Evolutionary conservation across 176 grass and related monocot species (phyloP), one percentile per base, ranked within the genome.

Genomic region (Carex cristatella): DNA sequence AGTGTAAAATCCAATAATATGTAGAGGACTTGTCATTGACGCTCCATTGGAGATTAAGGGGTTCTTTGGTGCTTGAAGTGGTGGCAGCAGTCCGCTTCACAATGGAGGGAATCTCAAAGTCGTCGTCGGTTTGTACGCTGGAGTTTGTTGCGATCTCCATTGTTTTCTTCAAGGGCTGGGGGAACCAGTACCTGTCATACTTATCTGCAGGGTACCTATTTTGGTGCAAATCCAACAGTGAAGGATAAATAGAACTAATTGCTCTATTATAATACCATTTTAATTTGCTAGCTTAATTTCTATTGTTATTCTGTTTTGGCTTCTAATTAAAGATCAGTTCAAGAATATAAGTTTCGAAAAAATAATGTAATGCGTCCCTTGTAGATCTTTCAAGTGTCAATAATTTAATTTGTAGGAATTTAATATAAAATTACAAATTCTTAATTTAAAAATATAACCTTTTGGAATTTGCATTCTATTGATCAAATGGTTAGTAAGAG

Each of bases 131-230:
- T 7, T 65, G 3, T 28, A 70, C 51, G n/a, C 19, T 77, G 3
- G 65, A 64, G 72, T 18, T 4, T 19, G 76, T 65, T 61, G 11
- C 53, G 16, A 48, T 82, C 16, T 72, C 70, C 48, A 71, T 65
- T 9, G 40, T 15, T 10, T 3, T 59, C 16, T 85, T 57, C 5
- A 56, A 42, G 1, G 19, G 64, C 69, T 70, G 81, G 62, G 0
- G 23, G 46, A 49, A 54, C 89, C 91, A 93, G 4, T 85, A 69
- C 8, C 91, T 79, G 38, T 92, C 91, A 83, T 86, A 84, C 49
- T 57, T 23, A 86, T 92, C 91, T 3, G 33, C 1, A 3, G 91
- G 91, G 30, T 80, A 87, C 85, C 91, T 89, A 70, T 53, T 57
- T 88, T 76, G 13, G 53, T n/a, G 4, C 46, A 49, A 49, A 49